Conservation (phyloP, 306 rosid species). For the Prinsepia uniflora region DNA sequence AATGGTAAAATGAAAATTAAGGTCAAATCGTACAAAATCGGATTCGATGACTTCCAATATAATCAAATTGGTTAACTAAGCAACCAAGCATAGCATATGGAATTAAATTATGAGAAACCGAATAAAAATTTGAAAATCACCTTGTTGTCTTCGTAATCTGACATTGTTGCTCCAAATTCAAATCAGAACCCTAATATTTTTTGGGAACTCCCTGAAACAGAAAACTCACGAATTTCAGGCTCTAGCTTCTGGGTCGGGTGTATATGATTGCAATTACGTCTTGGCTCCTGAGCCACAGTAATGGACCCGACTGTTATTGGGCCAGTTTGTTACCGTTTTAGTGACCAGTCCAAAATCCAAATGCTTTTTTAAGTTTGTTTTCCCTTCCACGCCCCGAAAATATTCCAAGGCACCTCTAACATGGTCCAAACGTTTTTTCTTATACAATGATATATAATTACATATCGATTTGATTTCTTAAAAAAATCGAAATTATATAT, state of each 20-base stretch:
- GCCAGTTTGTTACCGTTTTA: neutral
- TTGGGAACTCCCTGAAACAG: slow-evolving; percentile 18
- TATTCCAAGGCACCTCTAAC: too few species aligned
- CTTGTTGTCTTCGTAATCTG: slow-evolving; percentile 43
- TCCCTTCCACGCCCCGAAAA: too few species aligned
- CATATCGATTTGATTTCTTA: too few species aligned
- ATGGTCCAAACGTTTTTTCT: too few species aligned
- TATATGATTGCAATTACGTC: neutral
- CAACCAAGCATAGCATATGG: neutral
- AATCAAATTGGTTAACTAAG: neutral
- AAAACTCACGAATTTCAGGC: neutral
- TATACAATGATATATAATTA: too few species aligned
- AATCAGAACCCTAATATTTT: slow-evolving; percentile 28
- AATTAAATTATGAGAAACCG: neutral
- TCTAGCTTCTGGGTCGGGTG: neutral
- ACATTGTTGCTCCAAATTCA: slow-evolving; percentile 46
- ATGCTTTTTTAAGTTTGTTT: too few species aligned
- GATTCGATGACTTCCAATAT: neutral
- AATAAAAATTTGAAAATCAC: slow-evolving; percentile 4
- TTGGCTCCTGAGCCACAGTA: neutral
- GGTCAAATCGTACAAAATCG: neutral
- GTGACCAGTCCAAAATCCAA: too few species aligned
- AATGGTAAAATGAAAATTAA: neutral
- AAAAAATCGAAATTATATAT: too few species aligned
- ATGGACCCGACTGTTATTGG: neutral